phyloP scores from a whole-genome alignment of 164 flowering plant species.

The Umbilicus rupestris region DNA sequence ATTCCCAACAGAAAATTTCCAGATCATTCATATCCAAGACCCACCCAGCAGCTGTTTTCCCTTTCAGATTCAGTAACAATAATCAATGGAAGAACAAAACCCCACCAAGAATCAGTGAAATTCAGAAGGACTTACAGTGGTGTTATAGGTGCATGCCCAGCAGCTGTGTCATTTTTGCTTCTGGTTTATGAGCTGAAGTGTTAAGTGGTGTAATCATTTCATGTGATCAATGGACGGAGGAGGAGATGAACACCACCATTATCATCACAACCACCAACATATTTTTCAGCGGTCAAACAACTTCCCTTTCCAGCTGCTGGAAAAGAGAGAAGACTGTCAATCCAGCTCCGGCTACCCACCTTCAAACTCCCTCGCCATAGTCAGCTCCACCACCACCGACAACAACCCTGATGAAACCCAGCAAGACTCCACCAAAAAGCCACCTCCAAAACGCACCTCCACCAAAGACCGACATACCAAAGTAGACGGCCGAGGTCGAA shows the following conservation, averaged over 20 bases:
- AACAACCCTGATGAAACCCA: neutral
- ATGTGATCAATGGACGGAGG: slow-evolving; percentile 40
- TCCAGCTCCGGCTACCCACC: slow-evolving; percentile 27
- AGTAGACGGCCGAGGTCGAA: slow-evolving; percentile 2
- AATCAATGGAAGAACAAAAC: neutral
- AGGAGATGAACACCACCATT: slow-evolving; percentile 6
- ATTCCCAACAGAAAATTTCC: slow-evolving; percentile 17
- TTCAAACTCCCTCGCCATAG: slow-evolving; percentile 13
- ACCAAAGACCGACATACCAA: slow-evolving; percentile 5
- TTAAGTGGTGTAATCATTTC: slow-evolving; percentile 1
- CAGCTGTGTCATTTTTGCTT: too few species aligned
- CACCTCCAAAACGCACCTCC: slow-evolving; percentile 1
- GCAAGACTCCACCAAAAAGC: neutral
- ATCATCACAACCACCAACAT: slow-evolving; percentile 3
- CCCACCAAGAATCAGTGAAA: slow-evolving; percentile 1
- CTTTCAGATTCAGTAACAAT: neutral
- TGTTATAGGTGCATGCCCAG: neutral
- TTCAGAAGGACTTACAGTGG: slow-evolving; percentile 5
- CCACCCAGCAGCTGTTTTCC: neutral
- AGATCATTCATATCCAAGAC: slow-evolving; percentile 16
- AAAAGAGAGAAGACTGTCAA: slow-evolving; percentile 27
- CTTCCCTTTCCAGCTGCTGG: slow-evolving; percentile 63
- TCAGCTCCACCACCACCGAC: neutral
- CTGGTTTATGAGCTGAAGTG: too few species aligned
- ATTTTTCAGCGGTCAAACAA: slow-evolving; percentile 36